Evolutionary conservation across 2,329 filamentous ascomycete species (phyloP).

Genomic region (Exserohilum turcica): DNA sequence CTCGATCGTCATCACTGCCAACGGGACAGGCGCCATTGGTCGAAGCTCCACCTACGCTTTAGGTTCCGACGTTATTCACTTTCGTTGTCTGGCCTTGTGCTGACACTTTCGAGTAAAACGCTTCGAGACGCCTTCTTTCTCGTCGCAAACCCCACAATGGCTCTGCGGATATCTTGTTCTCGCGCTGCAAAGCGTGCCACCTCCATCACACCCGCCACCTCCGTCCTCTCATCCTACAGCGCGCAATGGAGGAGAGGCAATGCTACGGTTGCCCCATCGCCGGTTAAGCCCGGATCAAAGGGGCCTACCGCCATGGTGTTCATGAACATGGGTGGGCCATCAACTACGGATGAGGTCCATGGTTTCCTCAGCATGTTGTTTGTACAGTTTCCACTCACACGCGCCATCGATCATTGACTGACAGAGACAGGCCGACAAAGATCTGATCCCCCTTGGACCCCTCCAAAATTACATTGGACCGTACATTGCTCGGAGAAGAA

Average conservation of each 20-base stretch:
- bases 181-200: conserved; percentile 43
- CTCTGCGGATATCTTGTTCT: conserved; percentile 42
- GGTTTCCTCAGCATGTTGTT: conserved; percentile 91
- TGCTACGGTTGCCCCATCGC: conserved; percentile 69
- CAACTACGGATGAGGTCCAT: conserved; percentile 84
- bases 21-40: conserved; percentile 31
- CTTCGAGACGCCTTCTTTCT: conserved; percentile 10
- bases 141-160: conserved; percentile 45
- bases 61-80: conserved; percentile 29
- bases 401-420: conserved; percentile 16
- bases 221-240: conserved; percentile 36
- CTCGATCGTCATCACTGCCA: conserved; percentile 35
- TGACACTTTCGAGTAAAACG: conserved; percentile 3
- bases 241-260: conserved; percentile 47
- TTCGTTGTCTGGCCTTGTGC: conserved; percentile 25
- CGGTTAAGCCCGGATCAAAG: conserved; percentile 70
- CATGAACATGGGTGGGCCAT: conserved; percentile 97
- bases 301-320: conserved; percentile 98
- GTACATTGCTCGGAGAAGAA: conserved; percentile 81
- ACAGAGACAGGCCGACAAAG: conserved; percentile 74
- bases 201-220: conserved; percentile 33
- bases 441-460: conserved; percentile 92
- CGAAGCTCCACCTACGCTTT: conserved; percentile 24
- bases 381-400: conserved; percentile 59
- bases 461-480: conserved; percentile 90